Evolutionary conservation across 1,139 yeast species (phyloP), one percentile per base, ranked within the genome.

Genomic region (Magnusiomyces sp.): DNA sequence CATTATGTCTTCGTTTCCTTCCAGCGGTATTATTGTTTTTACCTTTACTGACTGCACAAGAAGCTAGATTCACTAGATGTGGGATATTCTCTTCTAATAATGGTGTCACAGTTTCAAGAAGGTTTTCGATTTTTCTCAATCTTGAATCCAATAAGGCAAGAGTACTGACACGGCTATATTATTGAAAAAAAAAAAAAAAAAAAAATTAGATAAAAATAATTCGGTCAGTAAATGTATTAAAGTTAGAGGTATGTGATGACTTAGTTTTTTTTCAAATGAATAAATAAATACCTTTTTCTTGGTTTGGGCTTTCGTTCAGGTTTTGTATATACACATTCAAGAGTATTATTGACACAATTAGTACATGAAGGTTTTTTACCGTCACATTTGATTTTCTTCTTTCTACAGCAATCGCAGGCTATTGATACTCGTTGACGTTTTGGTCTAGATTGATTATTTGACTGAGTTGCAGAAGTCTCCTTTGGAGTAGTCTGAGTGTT

Each of bases 311-410:
- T 63, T 48, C 63, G 61, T 40, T 63, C 63, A 37, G 58, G 53
- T 36, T 57, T 60, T 4, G 69, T 62, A 49, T 64, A 65, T 14
- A 57, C 55, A 49, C 71, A 67, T 11, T 67, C 59, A 36, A 53
- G 58, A 2, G 68, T 65, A 1, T 74, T 67, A 52, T 76, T 78
- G 3, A 64, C 47, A 61, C 95, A 87, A 55, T 77, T 72, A 0
- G 76, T 65, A 59, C 95, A 86, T 0, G 62, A 54, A 0, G 95
- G 95, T 55, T 80, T 78, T 29, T 50, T 59, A 57, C 87, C 95
- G 59, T 83, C 84, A 61, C 95, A 87, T 60, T 84, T 83, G 47
- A 82, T 77, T 63, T 85, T 85, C 50, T 79, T 69, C 52, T 74
- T 70, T 58, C 85, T 81, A 63, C 95, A 86, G 44, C 74, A 70